Conservation (phyloP, 768 basidiomycete genomes). For the button mushroom (Agaricus bisporus) region DNA sequence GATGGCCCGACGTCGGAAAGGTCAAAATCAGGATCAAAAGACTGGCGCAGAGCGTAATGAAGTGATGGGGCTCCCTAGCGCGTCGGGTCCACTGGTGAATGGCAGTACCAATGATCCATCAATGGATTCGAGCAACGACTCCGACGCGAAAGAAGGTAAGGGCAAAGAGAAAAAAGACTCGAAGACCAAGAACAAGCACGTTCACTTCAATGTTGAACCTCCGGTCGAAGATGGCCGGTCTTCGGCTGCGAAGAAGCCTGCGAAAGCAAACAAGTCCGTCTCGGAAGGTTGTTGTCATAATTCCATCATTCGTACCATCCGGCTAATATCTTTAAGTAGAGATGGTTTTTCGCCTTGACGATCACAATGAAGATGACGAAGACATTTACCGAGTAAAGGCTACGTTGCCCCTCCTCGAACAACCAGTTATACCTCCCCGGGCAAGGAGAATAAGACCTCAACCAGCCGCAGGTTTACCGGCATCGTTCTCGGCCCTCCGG, state of each 20-base stretch:
- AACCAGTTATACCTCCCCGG: conserved; percentile 26
- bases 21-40: conserved; percentile 12
- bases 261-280: conserved; percentile 15
- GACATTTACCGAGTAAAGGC: conserved; percentile 26
- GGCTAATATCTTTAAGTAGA: conserved; percentile 29
- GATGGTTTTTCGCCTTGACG: conserved; percentile 66
- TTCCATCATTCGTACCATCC: background rate
- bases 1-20: conserved; percentile 24
- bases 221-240: conserved; percentile 30
- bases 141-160: conserved; percentile 13
- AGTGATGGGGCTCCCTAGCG: conserved; percentile 14
- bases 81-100: conserved; percentile 13
- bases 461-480: conserved; percentile 38
- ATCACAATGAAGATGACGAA: conserved; percentile 43
- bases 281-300: conserved; percentile 37
- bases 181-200: conserved; percentile 54
- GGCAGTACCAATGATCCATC: conserved; percentile 13
- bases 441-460: conserved; percentile 25
- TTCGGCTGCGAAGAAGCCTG: background rate
- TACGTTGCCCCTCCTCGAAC: conserved; percentile 37
- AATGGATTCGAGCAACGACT: conserved; percentile 14
- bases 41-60: conserved; percentile 14
- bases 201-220: conserved; percentile 67
- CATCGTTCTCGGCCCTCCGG: conserved; percentile 54
- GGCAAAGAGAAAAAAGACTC: conserved; percentile 18